Percentiles rank a stretch among this genome's conserved stretches.
These are phyloP conservation scores for Dactylellina cionopaga DNA, from an alignment of 2,329 filamentous ascomycete species.

Conservation along the genomic window DNA sequence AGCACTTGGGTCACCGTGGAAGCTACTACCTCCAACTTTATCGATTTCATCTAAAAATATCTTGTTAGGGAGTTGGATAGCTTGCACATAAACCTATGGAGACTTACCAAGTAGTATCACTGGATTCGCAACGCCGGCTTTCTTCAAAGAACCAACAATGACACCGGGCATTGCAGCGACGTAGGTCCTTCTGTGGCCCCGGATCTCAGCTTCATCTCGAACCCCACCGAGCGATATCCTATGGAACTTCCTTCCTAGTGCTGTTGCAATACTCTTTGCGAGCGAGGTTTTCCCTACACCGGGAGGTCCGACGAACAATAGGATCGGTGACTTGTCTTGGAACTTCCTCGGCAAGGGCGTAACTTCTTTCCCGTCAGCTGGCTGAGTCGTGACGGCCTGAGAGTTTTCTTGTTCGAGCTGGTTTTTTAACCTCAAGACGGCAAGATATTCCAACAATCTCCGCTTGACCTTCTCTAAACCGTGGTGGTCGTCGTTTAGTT, in stretches of 20 bases:
- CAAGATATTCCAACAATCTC: constrained; percentile 90
- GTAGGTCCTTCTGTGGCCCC: constrained; percentile 92
- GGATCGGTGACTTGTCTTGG: constrained; percentile 94
- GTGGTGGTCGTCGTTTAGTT: constrained; percentile 95
- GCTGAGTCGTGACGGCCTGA: neutral
- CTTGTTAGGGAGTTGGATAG: neutral
- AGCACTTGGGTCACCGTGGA: constrained; percentile 93
- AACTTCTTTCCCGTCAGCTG: constrained; percentile 74
- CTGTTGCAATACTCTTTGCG: constrained; percentile 89
- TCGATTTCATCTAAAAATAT: constrained; percentile 83
- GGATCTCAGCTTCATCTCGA: constrained; percentile 94
- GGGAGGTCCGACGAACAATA: constrained; percentile 90
- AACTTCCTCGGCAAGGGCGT: constrained; percentile 71
- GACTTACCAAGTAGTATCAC: constrained; percentile 77
- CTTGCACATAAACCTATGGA: too few relatives aligned
- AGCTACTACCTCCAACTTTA: constrained; percentile 89
- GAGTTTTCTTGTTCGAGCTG: constrained; percentile 82
- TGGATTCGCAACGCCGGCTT: constrained; percentile 93
- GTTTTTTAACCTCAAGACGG: constrained; percentile 94
- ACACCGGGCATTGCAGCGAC: constrained; percentile 98
- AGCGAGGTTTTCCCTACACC: constrained; percentile 96
- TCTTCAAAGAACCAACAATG: constrained; percentile 91
- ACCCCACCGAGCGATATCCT: constrained; percentile 96
- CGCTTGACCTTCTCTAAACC: constrained; percentile 98
- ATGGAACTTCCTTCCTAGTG: constrained; percentile 93